These are phyloP conservation scores for Elymus sibiricus DNA, from an alignment of 176 grass and related monocot genomes.

Conservation along the genomic window DNA sequence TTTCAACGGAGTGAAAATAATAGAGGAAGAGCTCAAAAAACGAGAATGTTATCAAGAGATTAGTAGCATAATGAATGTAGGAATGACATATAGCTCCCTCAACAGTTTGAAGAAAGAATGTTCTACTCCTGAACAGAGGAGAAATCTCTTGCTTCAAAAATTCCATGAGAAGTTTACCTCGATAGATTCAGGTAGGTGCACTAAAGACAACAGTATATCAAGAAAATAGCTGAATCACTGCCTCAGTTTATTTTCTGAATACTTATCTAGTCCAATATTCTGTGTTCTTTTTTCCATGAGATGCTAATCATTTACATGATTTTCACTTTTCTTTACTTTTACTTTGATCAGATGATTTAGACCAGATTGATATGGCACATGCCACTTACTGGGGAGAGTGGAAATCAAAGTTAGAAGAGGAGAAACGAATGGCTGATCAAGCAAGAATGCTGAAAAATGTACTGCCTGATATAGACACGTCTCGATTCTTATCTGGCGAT, in stretches of 20 bases:
- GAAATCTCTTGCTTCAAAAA: slow-evolving; percentile 75
- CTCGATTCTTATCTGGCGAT: slow-evolving; percentile 76
- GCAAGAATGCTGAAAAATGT: slow-evolving; percentile 66
- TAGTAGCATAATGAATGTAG: slow-evolving; percentile 84
- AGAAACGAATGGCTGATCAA: slow-evolving; percentile 87
- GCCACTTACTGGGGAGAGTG: slow-evolving; percentile 89
- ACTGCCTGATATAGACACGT: slow-evolving; percentile 73
- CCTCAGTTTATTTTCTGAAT: slow-evolving; percentile 14
- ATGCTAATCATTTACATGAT: slow-evolving; percentile 21
- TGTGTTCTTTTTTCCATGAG: slow-evolving; percentile 11
- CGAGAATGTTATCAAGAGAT: slow-evolving; percentile 81
- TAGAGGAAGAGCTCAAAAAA: slow-evolving; percentile 81
- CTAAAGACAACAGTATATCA: slow-evolving; percentile 13
- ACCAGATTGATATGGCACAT: slow-evolving; percentile 65
- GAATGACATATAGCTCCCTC: slow-evolving; percentile 87
- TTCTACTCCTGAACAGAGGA: slow-evolving; percentile 72
- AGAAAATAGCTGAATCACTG: neutral
- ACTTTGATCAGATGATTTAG: slow-evolving; percentile 64
- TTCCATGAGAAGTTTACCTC: slow-evolving; percentile 80
- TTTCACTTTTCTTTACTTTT: slow-evolving; percentile 30
- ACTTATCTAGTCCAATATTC: neutral
- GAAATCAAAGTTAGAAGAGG: slow-evolving; percentile 90
- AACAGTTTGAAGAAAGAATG: slow-evolving; percentile 87
- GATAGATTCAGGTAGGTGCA: slow-evolving; percentile 63
- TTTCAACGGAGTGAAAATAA: slow-evolving; percentile 79